phyloP scores from a whole-genome alignment of 768 basidiomycete species.

The Omphalotus guepiniiformis region DNA sequence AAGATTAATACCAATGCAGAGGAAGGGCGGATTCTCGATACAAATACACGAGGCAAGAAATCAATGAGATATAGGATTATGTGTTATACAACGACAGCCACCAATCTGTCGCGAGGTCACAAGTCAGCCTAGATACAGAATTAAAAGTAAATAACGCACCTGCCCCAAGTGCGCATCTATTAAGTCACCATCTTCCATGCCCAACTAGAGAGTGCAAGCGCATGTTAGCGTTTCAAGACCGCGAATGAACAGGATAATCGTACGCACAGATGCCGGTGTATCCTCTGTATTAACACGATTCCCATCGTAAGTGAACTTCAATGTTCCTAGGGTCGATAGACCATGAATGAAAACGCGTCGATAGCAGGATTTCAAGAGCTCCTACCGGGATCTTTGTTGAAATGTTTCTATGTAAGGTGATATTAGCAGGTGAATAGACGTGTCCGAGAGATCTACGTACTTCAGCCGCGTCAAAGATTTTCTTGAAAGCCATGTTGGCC shows the following conservation, averaged over 20 bases:
- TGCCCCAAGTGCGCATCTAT: constrained; percentile 59
- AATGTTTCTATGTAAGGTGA: constrained; percentile 42
- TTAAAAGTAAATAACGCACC: too few species aligned
- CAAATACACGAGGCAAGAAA: too few species aligned
- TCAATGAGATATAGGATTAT: too few species aligned
- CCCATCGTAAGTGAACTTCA: constrained; percentile 59
- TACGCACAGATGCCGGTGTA: constrained; percentile 51
- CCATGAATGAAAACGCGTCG: not conserved
- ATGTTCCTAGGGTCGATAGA: constrained; percentile 40
- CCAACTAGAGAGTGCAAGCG: constrained; percentile 30
- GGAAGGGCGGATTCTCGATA: too few species aligned
- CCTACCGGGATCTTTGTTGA: constrained; percentile 52
- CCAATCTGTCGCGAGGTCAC: too few species aligned
- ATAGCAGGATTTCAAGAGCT: constrained; percentile 2
- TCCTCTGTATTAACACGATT: constrained; percentile 41
- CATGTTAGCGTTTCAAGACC: too few species aligned
- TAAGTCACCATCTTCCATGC: constrained; percentile 60
- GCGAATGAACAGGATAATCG: constrained; percentile 1
- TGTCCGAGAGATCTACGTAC: constrained; percentile 30
- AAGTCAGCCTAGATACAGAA: too few species aligned
- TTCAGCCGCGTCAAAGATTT: constrained; percentile 66
- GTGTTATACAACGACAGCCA: too few species aligned
- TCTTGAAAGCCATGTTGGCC: constrained; percentile 54
- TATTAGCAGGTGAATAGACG: not conserved
- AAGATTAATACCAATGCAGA: too few species aligned